Base-by-base conservation (phyloP, 202 grass and related monocot species). In the Zoysia matrella region DNA sequence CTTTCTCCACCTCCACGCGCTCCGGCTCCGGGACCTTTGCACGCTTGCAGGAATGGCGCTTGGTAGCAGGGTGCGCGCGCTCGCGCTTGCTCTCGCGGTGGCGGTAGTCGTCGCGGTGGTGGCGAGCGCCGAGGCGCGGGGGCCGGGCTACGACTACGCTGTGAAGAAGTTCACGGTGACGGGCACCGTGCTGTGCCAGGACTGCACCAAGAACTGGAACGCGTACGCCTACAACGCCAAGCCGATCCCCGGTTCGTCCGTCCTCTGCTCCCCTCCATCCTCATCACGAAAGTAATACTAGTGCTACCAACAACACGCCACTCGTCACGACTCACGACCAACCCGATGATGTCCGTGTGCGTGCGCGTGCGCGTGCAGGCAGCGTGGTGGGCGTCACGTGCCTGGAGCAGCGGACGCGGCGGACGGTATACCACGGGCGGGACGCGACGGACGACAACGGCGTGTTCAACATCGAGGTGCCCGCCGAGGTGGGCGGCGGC, bases 141-240 rank as follows among this genome's bases (percentile, higher is more conserved):
- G 0, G 22, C 54, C 76, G 76, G 51, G 18, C 42, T 54, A 80
- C 79, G 61, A 62, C 47, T 54, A 80, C 79, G 66, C 52, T 58
- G 75, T 47, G 45, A 7, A 76, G 41, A 80, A 53, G 72, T 90
- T 98, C 82, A 89, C 85, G 10, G 73, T 93, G 62, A 85, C 47
- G 13, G 96, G 92, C 60, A 78, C 72, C 1, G 92, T 95, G 55
- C 55, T 85, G 85, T 95, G 96, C 87, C 96, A 98, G 83, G 96
- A 98, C 77, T 98, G 96, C 83, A 82, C 84, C 74, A 82, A 92
- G 77, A 92, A 75, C 69, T 98, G 90, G 89, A 89, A 90, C 80
- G 50, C 87, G 41, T 98, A 88, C 61, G 78, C 72, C 69, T 54
- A 92, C 78, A 92, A 80, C 84, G 91, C 74, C 83, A 85, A 50